A percentile compares a stretch with the other conserved stretches of the same genome.
phyloP scores from a whole-genome alignment of 2,329 filamentous ascomycete genomes.

The Didymella pinodella region DNA sequence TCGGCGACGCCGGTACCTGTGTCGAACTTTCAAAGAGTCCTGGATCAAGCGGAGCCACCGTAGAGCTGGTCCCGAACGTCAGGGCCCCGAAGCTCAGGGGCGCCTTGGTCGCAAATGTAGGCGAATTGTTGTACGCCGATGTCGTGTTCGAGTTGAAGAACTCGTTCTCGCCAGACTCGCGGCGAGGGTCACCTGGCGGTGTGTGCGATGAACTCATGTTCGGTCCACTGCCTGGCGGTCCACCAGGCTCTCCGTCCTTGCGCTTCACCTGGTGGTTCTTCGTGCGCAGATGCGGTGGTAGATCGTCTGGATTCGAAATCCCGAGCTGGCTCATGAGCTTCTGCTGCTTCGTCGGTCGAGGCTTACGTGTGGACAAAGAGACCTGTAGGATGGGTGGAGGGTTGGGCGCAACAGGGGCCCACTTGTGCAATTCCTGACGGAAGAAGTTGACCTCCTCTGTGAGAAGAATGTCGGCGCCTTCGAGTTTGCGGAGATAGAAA shows the following conservation, averaged over 20 bases:
- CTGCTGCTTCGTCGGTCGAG: slow-evolving; percentile 93
- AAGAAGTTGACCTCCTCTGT: slow-evolving; percentile 97
- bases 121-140: slow-evolving; percentile 44
- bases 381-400: slow-evolving; percentile 85
- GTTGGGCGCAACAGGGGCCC: slow-evolving; percentile 86
- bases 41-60: slow-evolving; percentile 48
- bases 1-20: slow-evolving; percentile 42
- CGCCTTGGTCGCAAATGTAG: slow-evolving; percentile 43
- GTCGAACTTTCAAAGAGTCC: slow-evolving; percentile 47
- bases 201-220: slow-evolving; percentile 49
- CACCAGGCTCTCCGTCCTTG: slow-evolving; percentile 63
- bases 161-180: slow-evolving; percentile 40
- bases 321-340: slow-evolving; percentile 90
- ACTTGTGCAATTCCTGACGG: slow-evolving; percentile 92
- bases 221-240: slow-evolving; percentile 46
- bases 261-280: slow-evolving; percentile 65
- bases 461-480: slow-evolving; percentile 92
- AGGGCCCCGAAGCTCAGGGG: slow-evolving; percentile 43
- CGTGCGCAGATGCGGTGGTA: slow-evolving; percentile 81
- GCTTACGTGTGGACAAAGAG: slow-evolving; percentile 92
- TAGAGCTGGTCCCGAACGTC: slow-evolving; percentile 39
- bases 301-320: slow-evolving; percentile 87
- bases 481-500: slow-evolving; percentile 96
- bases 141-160: slow-evolving; percentile 44
- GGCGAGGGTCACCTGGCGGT: slow-evolving; percentile 48